Percentiles rank a stretch among this genome's conserved stretches.
These are phyloP conservation scores for Entomortierella parvispora DNA, from an alignment of 192 early-diverging fungal genomes.

Conservation along the genomic window DNA sequence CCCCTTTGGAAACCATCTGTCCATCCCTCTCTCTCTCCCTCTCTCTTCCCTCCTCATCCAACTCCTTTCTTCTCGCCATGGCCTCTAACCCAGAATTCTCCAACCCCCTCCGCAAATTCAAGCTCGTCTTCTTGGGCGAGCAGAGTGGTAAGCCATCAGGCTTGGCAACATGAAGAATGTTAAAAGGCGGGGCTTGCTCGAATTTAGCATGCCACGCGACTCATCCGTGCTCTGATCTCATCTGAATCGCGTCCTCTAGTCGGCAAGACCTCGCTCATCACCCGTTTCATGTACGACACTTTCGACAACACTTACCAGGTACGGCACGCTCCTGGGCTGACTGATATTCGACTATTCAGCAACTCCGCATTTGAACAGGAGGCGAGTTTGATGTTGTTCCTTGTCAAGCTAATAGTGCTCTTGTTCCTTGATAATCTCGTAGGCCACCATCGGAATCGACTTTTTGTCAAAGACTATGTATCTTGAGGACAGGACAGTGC, in stretches of 20 bases:
- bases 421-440: not conserved
- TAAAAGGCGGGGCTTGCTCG: not conserved
- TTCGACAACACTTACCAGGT: slow-evolving; percentile 98
- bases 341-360: too few species aligned
- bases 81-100: slow-evolving; percentile 54
- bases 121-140: slow-evolving; percentile 99
- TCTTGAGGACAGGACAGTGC: slow-evolving; percentile 96
- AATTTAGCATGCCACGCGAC: not conserved
- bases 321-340: slow-evolving; percentile 1
- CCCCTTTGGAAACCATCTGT: not conserved
- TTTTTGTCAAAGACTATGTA: slow-evolving; percentile 99
- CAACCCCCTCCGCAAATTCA: slow-evolving; percentile 89
- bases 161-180: not conserved
- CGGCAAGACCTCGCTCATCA: slow-evolving; percentile 98
- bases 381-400: not conserved
- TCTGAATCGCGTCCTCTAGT: slow-evolving; percentile 57
- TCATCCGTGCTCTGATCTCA: not conserved
- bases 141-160: slow-evolving; percentile 85
- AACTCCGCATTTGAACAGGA: not conserved
- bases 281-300: slow-evolving; percentile 99
- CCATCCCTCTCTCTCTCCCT: not conserved
- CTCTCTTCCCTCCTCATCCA: slow-evolving; percentile 1
- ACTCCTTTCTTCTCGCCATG: slow-evolving; percentile 8
- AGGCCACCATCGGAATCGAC: slow-evolving; percentile 99
- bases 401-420: not conserved